Evolutionary conservation across 208 protist species (phyloP).

Genomic region (Trichomonas gallinae): DNA sequence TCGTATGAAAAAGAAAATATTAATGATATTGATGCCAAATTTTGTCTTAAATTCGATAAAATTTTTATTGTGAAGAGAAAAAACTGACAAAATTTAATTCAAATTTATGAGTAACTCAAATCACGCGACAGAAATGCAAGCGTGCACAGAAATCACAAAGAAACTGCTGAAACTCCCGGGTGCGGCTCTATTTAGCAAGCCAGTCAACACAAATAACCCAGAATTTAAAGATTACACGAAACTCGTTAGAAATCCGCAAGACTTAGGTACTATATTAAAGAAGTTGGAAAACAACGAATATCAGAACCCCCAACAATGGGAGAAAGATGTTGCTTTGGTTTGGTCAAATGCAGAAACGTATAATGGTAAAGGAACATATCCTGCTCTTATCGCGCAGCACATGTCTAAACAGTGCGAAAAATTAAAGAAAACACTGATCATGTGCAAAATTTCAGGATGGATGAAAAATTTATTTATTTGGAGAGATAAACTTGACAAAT

Average conservation of each 20-base stretch:
- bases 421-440: neutral
- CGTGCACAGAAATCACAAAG: neutral
- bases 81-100: neutral
- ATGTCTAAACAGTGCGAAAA: neutral
- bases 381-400: neutral
- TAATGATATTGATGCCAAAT: too few species aligned
- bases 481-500: neutral
- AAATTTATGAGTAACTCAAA: neutral
- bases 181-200: neutral
- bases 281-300: neutral
- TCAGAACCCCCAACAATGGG: neutral
- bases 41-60: too few species aligned
- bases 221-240: neutral
- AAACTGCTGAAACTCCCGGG: neutral
- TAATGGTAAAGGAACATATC: neutral
- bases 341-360: neutral
- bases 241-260: neutral
- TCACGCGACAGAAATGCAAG: neutral
- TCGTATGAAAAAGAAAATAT: too few species aligned
- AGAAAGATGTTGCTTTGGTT: neutral
- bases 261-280: neutral
- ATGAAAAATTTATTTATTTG: neutral
- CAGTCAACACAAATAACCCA: neutral
- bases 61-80: neutral
- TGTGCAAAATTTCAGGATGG: slow-evolving; percentile 10